Percentiles rank a stretch among this genome's conserved stretches.
Evolutionary conservation across 2,329 filamentous ascomycete genomes (phyloP).

Genomic region (Lasiodiplodia hormozganensis): DNA sequence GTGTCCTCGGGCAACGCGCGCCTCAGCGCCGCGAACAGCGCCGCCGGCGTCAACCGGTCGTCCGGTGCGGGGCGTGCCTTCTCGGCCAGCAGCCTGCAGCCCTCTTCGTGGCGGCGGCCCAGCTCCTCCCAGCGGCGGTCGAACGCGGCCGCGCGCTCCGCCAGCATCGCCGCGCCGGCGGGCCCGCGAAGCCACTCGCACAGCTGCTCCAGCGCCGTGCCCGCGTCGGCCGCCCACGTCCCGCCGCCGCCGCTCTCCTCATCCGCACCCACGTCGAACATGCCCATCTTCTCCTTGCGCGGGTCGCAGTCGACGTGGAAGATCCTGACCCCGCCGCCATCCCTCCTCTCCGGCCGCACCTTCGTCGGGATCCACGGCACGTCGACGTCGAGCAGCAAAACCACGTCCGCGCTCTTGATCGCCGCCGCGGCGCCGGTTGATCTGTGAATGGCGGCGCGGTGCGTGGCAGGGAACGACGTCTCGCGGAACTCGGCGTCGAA

Average conservation of each 20-base stretch:
- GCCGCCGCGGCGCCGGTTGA: slow-evolving; percentile 32
- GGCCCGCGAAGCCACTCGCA: background rate
- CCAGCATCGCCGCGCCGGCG: background rate
- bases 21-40: slow-evolving; percentile 22
- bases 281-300: slow-evolving; percentile 73
- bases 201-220: slow-evolving; percentile 53
- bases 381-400: slow-evolving; percentile 36
- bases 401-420: slow-evolving; percentile 33
- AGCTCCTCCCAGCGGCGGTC: background rate
- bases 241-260: slow-evolving; percentile 43
- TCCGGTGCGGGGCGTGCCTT: slow-evolving; percentile 1
- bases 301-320: slow-evolving; percentile 72
- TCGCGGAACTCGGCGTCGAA: slow-evolving; percentile 34
- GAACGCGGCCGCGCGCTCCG: background rate
- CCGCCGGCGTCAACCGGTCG: slow-evolving; percentile 18
- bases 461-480: slow-evolving; percentile 35
- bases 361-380: slow-evolving; percentile 36
- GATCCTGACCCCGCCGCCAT: slow-evolving; percentile 56
- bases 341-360: slow-evolving; percentile 32
- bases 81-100: background rate
- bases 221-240: slow-evolving; percentile 70
- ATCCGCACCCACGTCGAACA: slow-evolving; percentile 73
- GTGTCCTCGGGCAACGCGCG: slow-evolving; percentile 40
- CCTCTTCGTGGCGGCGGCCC: background rate
- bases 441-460: slow-evolving; percentile 34